phyloP scores from a whole-genome alignment of 768 basidiomycete genomes.

The Epithele typhae region DNA sequence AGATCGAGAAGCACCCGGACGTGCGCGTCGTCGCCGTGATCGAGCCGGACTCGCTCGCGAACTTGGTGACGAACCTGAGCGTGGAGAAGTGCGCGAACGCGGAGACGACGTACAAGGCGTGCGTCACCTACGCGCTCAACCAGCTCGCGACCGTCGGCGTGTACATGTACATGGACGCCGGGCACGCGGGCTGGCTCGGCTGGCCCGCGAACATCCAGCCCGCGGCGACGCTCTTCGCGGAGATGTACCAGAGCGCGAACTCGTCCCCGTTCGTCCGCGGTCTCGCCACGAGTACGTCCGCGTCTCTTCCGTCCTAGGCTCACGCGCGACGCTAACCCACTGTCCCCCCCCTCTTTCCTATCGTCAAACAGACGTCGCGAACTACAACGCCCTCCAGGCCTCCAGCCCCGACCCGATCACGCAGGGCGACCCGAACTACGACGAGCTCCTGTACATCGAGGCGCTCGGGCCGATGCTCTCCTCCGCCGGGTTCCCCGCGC shows the following conservation, averaged over 20 bases:
- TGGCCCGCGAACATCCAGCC: constrained; percentile 62
- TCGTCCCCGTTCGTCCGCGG: constrained; percentile 55
- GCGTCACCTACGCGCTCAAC: constrained; percentile 52
- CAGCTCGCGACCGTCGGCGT: constrained; percentile 52
- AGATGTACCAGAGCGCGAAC: constrained; percentile 47
- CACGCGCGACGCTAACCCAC: too few relatives aligned
- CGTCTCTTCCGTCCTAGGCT: background rate
- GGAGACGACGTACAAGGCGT: constrained; percentile 45
- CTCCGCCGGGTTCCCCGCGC: constrained; percentile 46
- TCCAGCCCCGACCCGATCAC: constrained; percentile 59
- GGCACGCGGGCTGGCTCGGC: constrained; percentile 63
- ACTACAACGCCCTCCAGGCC: constrained; percentile 37
- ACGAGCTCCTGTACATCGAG: constrained; percentile 56
- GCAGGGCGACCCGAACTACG: constrained; percentile 55
- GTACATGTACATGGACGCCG: constrained; percentile 60
- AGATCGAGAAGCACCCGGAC: constrained; percentile 44
- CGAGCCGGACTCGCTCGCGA: constrained; percentile 65
- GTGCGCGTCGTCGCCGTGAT: constrained; percentile 62
- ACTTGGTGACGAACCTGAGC: constrained; percentile 64
- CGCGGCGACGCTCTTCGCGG: constrained; percentile 50
- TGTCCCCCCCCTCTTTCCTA: too few relatives aligned
- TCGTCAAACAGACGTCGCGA: constrained; percentile 25
- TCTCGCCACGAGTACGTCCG: constrained; percentile 48
- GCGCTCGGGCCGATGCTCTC: constrained; percentile 46
- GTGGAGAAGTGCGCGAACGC: constrained; percentile 53